Conservation (phyloP, 805 yeast species). For the Candida andamanensis region DNA sequence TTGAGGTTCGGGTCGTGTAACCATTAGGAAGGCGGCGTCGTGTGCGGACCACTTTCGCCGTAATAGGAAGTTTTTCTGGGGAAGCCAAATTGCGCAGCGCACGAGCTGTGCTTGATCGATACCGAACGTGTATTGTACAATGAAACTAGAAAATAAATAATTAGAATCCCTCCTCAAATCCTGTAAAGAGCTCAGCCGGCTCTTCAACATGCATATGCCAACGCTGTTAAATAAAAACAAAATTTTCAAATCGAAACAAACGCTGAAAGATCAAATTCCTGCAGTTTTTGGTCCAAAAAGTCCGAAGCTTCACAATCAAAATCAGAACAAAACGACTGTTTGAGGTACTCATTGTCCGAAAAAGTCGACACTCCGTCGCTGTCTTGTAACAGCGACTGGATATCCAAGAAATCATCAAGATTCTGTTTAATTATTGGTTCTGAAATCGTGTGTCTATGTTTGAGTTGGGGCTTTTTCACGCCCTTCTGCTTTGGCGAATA, state of each 20-base stretch:
- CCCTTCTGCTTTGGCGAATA: conserved; percentile 9
- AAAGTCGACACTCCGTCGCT: conserved; percentile 5
- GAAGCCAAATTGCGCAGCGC: too few species aligned
- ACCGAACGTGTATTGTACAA: too few species aligned
- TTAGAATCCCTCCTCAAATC: too few species aligned
- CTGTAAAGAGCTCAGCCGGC: too few species aligned
- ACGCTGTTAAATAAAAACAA: too few species aligned
- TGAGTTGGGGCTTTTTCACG: conserved; percentile 10
- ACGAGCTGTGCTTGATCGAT: too few species aligned
- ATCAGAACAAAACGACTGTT: conserved; percentile 8
- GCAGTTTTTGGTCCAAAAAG: conserved; percentile 19
- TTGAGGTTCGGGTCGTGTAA: too few species aligned
- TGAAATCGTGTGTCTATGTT: conserved; percentile 21
- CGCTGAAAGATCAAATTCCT: conserved; percentile 25
- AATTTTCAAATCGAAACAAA: conserved; percentile 11
- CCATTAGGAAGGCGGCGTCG: too few species aligned
- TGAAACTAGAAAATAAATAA: too few species aligned
- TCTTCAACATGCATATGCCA: too few species aligned
- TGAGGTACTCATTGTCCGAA: conserved; percentile 6
- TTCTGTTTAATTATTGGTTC: conserved; percentile 15
- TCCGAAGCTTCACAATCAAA: conserved; percentile 17
- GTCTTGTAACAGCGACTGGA: conserved; percentile 10
- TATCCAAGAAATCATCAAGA: conserved; percentile 26
- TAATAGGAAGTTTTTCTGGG: too few species aligned
- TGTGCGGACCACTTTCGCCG: too few species aligned